Evolutionary conservation across 169 alveolate species (phyloP).

Genomic region (Plasmodium knowlesi): DNA sequence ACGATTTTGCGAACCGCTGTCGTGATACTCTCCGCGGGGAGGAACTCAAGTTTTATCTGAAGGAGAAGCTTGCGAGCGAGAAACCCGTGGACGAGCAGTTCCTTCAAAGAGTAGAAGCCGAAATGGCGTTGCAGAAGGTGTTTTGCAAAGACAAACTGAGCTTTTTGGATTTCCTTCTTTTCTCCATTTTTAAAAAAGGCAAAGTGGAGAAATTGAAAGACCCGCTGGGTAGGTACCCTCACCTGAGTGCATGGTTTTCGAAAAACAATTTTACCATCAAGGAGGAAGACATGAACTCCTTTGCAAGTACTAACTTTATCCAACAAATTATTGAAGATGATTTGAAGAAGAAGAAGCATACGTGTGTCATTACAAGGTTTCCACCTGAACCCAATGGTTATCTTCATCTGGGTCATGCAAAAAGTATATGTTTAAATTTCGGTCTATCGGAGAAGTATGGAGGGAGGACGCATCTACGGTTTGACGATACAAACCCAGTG

Average conservation of each 20-base stretch:
- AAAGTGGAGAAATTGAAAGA: neutral
- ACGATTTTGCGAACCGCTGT: neutral
- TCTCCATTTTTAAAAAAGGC: conserved; percentile 30
- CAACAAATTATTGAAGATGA: conserved; percentile 88
- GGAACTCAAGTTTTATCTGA: conserved; percentile 33
- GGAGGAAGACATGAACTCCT: conserved; percentile 15
- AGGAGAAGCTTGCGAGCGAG: neutral
- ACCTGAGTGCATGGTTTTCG: conserved; percentile 22
- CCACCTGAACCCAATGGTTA: conserved; percentile 99
- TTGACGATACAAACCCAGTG: conserved; percentile 99
- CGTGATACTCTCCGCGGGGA: neutral
- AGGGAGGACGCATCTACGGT: conserved; percentile 96
- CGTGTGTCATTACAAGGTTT: conserved; percentile 94
- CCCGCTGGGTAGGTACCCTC: neutral
- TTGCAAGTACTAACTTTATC: conserved; percentile 80
- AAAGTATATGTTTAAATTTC: conserved; percentile 97
- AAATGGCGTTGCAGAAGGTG: conserved; percentile 8
- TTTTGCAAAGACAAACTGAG: neutral
- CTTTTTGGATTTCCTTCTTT: conserved; percentile 20
- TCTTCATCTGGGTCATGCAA: conserved; percentile 99
- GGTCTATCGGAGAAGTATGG: conserved; percentile 94
- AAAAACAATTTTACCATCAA: neutral
- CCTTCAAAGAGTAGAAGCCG: conserved; percentile 18
- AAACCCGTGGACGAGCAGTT: conserved; percentile 30
- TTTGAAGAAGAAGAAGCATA: conserved; percentile 83